phyloP scores from a whole-genome alignment of 2,329 filamentous ascomycete species.

The Mariannaea sp. region DNA sequence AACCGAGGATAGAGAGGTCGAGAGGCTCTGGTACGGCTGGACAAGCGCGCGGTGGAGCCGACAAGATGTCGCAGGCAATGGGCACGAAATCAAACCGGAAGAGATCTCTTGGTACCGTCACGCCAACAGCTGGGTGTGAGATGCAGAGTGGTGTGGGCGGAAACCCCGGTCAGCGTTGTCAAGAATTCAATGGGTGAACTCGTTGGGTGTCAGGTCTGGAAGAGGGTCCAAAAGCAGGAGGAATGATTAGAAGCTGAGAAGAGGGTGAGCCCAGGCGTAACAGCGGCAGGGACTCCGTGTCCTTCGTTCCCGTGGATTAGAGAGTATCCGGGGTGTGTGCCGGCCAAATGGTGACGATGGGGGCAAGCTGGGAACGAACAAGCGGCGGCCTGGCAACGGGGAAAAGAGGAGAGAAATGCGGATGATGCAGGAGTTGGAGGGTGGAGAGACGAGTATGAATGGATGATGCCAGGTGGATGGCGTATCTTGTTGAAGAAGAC shows the following conservation, averaged over 20 bases:
- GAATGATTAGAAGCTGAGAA: background rate
- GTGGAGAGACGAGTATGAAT: constrained; percentile 13
- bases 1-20: constrained; percentile 37
- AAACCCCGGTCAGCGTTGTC: constrained; percentile 16
- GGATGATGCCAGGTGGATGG: constrained; percentile 22
- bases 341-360: constrained; percentile 8
- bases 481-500: constrained; percentile 9
- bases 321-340: too few species aligned
- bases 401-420: constrained; percentile 19
- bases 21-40: constrained; percentile 26
- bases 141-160: constrained; percentile 17
- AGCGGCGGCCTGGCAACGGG: constrained; percentile 8
- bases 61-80: constrained; percentile 38
- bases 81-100: constrained; percentile 46
- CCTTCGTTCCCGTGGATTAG: constrained; percentile 3
- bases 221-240: constrained; percentile 9
- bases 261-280: constrained; percentile 9
- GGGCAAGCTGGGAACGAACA: background rate
- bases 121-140: constrained; percentile 15
- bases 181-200: constrained; percentile 8
- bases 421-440: constrained; percentile 18
- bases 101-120: constrained; percentile 37
- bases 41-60: constrained; percentile 39
- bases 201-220: constrained; percentile 13
- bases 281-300: constrained; percentile 12